Base-by-base conservation (phyloP, 179 eudicot genomes). In the Silene coronaria region DNA sequence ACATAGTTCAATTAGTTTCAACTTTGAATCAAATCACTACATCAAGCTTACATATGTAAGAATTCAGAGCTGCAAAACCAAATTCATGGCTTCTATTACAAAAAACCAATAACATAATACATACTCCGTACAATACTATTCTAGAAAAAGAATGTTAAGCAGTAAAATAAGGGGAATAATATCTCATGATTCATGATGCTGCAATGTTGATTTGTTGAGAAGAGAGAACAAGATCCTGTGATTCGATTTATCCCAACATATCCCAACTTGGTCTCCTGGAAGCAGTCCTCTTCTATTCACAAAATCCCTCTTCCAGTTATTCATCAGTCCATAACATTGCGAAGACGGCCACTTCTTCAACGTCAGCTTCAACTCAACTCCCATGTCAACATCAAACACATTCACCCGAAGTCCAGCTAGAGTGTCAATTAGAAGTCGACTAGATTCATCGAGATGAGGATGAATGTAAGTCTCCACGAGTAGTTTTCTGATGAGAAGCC, bases 291-390 rank as follows among this genome's bases (percentile, higher is more conserved):
- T 65, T n/a, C 48, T 65, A n/a, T 0, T 3, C 4, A 65, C 24
- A 32, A 65, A 32, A n/a, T 32, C 45, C 11, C 46, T 65, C 23
- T 17, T 65, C 70, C 70, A 65, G 24, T 32, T 65, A 6, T 32
- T 36, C 21, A 6, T 32, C 70, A 65, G 46, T 32, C 16, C 23
- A 5, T 65, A 65, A 30, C 46, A 17, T 19, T 8, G 6, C 1
- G 70, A 14, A 9, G 67, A 62, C 10, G 23, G 6, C 70, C 70
- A 65, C 46, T 65, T 66, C 70, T 66, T 66, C 46, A 66, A 3
- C 0, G 24, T 66, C 46, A 66, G 70, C 24, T 32, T 19, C 22
- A 34, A 19, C 21, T 34, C 42, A n/a, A 66, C 45, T 19, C 70
- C 46, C 32, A 0, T 0, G n/a, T 66, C 70, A 10, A 32, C 4